Evolutionary conservation across 2,329 filamentous ascomycete genomes (phyloP), one percentile per base, ranked within the genome.

Genomic region (Cercospora sp.): DNA sequence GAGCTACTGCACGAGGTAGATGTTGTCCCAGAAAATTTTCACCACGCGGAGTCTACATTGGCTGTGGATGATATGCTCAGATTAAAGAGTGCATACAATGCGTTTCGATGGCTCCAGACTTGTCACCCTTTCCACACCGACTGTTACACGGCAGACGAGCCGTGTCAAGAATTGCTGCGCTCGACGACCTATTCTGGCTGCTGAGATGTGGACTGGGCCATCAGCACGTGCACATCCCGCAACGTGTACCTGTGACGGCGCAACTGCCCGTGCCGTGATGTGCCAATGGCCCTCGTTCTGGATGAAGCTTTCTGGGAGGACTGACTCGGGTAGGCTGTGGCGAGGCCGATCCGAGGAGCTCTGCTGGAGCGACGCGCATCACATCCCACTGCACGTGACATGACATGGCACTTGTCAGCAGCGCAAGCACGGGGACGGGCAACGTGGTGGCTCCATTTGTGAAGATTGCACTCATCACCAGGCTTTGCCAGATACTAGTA

Each of bases 11-110:
- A 67, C 20, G 23, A 48, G 39, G 60, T 51, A 62, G 23, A 70
- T 69, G 69, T 67, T 67, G 48, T 69, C 64, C 66, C 45, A 51
- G 45, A 70, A 72, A 69, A 69, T 45, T 72, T 72, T 68, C 67
- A 60, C 18, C 55, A 62, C 9, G 42, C 53, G 10, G 61, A 33
- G 18, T 33, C 39, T 13, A 57, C 45, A 72, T 71, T 69, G 70
- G 70, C 63, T 63, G 48, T 31, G 36, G 23, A 9, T 45, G 39
- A 20, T 28, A 28, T 30, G 9, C 12, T 10, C n/a, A 10, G 58
- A 36, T 55, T 55, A 45, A 33, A 33, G 60, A 23, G 60, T 61
- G 64, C 67, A 64, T 63, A 10, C 31, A 45, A 31, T 18, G 58
- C 30, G 31, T 28, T 51, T 39, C 45, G 57, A 36, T 48, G 33